Evolutionary conservation across 805 yeast genomes (phyloP).

Genomic region (Pichia thaimueangensis): DNA sequence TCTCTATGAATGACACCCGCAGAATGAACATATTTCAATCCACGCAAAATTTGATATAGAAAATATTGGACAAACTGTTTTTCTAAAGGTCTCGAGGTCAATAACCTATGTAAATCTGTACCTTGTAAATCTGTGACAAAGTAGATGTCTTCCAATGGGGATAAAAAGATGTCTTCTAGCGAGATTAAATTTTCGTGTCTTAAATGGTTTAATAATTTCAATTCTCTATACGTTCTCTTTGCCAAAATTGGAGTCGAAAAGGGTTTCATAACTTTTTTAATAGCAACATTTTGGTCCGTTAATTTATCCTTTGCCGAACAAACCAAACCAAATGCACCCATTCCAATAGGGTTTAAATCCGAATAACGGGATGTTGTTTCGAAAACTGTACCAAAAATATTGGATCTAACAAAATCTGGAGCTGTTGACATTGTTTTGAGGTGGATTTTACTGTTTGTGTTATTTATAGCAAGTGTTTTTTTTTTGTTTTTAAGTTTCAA

Average conservation of each 20-base stretch:
- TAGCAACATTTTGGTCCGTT: constrained; percentile 90
- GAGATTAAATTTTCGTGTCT: constrained; percentile 93
- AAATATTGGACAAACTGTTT: constrained; percentile 96
- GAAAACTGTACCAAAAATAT: constrained; percentile 91
- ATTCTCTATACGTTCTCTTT: constrained; percentile 92
- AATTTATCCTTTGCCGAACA: constrained; percentile 92
- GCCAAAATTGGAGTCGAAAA: constrained; percentile 92
- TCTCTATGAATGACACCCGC: constrained; percentile 94
- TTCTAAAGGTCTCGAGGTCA: constrained; percentile 90
- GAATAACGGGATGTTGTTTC: constrained; percentile 87
- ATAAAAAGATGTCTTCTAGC: constrained; percentile 85
- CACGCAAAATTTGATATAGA: constrained; percentile 89
- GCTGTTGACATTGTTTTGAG: constrained; percentile 17
- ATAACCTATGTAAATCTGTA: constrained; percentile 85
- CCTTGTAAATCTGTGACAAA: constrained; percentile 97
- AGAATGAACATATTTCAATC: constrained; percentile 87
- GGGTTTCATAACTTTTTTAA: constrained; percentile 96
- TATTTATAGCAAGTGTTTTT: not conserved
- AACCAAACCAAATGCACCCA: constrained; percentile 99
- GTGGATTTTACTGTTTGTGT: not conserved
- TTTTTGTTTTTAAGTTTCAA: too few species aligned
- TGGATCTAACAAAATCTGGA: constrained; percentile 59
- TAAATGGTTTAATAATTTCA: constrained; percentile 85
- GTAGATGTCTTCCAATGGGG: constrained; percentile 92
- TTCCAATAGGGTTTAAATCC: constrained; percentile 94